Evolutionary conservation across 768 basidiomycete genomes (phyloP), one percentile per base, ranked within the genome.

Genomic region (Pleurotus djamor): DNA sequence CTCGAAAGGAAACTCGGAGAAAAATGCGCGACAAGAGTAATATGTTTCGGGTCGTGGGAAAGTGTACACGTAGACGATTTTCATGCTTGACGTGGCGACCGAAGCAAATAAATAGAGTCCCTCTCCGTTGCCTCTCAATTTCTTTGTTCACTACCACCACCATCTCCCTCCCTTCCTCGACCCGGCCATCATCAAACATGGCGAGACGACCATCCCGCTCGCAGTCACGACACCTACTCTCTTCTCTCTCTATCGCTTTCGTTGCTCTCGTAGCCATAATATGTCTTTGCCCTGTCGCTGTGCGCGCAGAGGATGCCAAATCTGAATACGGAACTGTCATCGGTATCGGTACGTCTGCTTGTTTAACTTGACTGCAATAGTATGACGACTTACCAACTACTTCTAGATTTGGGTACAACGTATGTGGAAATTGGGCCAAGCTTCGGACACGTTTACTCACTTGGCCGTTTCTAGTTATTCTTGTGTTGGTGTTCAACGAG

Each of bases 281-380:
- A 70, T 86, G 84, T 70, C 76, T 94, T 63, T 86, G 83, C 67
- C 88, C 91, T 14, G 77, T 82, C 41, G 77, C 79, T 35, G 83
- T 80, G 57, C 76, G 73, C 52, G 93, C 92, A 48, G 85, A 89
- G 64, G 88, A 87, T 37, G 64, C 76, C 12, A 43, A 38, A 35
- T 50, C 87, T 34, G 91, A 95, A 68, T 95, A 91, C 72, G 94
- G 95, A 59, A 90, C 91, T 38, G 94, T 96, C 41, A 96, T 96
- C 71, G 95, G 92, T 83, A 92, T 94, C 70, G 91, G 89, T 92
- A 64, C 50, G 87, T 28, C 76, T 1, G 34, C 59, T 10, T n/a
- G 12, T 1, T 4, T 56, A 49, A 51, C 32, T 47, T 5, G 5
- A 35, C 43, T 5, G 56, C 33, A 56, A 44, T 37, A 5, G 14